Conservation (phyloP, 495 filamentous ascomycete species). For the Hypoxylon intermedium region DNA sequence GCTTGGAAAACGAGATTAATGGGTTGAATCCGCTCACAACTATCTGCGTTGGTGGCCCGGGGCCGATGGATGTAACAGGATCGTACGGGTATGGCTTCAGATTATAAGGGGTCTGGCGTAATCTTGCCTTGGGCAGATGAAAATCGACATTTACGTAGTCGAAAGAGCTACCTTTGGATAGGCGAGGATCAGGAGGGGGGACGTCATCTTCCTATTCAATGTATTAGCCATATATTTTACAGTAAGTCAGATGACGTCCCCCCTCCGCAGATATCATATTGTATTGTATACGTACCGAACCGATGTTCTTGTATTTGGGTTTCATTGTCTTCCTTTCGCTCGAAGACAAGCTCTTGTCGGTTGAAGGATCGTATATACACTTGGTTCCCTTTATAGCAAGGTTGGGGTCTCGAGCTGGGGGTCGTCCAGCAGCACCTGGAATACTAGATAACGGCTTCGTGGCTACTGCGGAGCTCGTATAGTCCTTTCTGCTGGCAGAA, state of each 20-base stretch:
- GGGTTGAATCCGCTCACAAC: slow-evolving; percentile 95
- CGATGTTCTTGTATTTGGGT: slow-evolving; percentile 74
- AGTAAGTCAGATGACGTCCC: slow-evolving; percentile 62
- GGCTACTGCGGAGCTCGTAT: slow-evolving; percentile 30
- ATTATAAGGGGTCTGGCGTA: slow-evolving; percentile 78
- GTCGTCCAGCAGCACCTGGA: slow-evolving; percentile 55
- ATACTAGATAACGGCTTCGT: slow-evolving; percentile 29
- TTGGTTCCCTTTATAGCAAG: slow-evolving; percentile 71
- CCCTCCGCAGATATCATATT: slow-evolving; percentile 45
- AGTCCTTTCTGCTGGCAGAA: slow-evolving; percentile 40
- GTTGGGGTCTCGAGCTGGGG: slow-evolving; percentile 66
- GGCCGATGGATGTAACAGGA: slow-evolving; percentile 78
- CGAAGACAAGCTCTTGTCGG: slow-evolving; percentile 58
- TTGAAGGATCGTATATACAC: slow-evolving; percentile 76
- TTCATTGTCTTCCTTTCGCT: slow-evolving; percentile 70
- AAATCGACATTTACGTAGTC: slow-evolving; percentile 68
- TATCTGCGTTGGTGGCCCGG: slow-evolving; percentile 86
- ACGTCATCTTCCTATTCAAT: slow-evolving; percentile 68
- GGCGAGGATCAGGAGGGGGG: slow-evolving; percentile 77
- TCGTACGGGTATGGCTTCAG: slow-evolving; percentile 81
- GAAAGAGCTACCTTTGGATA: slow-evolving; percentile 64
- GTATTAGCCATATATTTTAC: slow-evolving; percentile 59
- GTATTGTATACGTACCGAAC: slow-evolving; percentile 65
- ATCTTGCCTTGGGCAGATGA: slow-evolving; percentile 74
- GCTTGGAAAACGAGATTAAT: slow-evolving; percentile 76